Base-by-base conservation (phyloP, 208 protist genomes). In the Wallacemonas collosoma region DNA sequence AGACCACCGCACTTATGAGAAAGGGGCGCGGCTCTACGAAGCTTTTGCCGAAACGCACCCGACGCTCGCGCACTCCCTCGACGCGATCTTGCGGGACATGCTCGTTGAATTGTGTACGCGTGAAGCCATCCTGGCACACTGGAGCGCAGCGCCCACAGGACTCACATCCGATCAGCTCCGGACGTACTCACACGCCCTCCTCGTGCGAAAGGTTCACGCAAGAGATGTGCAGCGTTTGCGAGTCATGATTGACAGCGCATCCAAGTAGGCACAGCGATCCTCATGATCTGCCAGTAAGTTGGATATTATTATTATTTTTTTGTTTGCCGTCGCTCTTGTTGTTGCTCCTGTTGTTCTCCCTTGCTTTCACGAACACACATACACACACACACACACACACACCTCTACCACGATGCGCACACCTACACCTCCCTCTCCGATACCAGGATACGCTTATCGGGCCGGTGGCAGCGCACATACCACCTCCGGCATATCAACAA, bases 121-220 rank as follows among this genome's bases (percentile, higher is more conserved):
- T 58, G 88, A 90, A 63, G 40, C 78, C 26, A 73, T 87, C 36
- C 54, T 89, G 41, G 73, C 79, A 0, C 77, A 93, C 67, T 93
- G 88, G 86, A 66, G 74, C 39, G 53, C 51, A 3, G 17, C 62
- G 1, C 17, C 67, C 1, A 3, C 53, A 7, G 71, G 65, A 39
- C 79, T 91, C 50, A 38, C 80, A 2, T 26, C 85, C 1, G 82
- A 90, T 73, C 89, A 82, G 4, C 44, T 93, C 38, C 85, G 88
- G 1, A 79, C 91, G 44, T 93, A 93, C 68, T 81, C 69, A 35
- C 83, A 93, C 44, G 72, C 73, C 2, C 72, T 89, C 43, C 56
- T 93, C 44, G 68, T 75, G 11, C 72, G 82, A 61, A 62, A 77
- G 5, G 66, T 91, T 1, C 66, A 63, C 8, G 47, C 39, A 11